These are phyloP conservation scores for Spathaspora passalidarum DNA, from an alignment of 805 yeast genomes.

Conservation along the genomic window DNA sequence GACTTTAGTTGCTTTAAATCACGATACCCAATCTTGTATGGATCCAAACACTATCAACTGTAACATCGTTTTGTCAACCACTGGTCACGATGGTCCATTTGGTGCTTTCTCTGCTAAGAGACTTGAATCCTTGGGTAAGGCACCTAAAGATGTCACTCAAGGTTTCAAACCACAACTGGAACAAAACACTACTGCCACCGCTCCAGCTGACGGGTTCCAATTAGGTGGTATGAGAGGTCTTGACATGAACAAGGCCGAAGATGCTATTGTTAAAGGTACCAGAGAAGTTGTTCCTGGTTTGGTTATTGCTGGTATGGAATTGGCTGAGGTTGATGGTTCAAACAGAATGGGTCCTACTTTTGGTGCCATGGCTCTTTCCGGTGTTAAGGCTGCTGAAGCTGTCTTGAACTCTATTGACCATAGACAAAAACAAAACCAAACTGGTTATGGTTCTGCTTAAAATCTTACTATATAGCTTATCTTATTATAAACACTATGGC, in stretches of 20 bases:
- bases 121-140: constrained; percentile 32
- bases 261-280: constrained; percentile 66
- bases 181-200: constrained; percentile 1
- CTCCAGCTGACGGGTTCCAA: constrained; percentile 21
- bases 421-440: constrained; percentile 32
- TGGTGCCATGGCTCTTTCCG: constrained; percentile 77
- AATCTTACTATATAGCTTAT: too few relatives aligned
- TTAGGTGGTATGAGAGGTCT: constrained; percentile 74
- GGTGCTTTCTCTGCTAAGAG: constrained; percentile 80
- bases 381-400: constrained; percentile 73
- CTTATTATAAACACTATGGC: too few relatives aligned
- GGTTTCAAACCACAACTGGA: constrained; percentile 26
- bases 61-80: constrained; percentile 62
- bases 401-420: constrained; percentile 35
- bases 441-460: constrained; percentile 3
- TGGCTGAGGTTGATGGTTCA: constrained; percentile 72
- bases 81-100: constrained; percentile 83
- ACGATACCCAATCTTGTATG: constrained; percentile 77
- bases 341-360: constrained; percentile 86
- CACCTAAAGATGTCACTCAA: constrained; percentile 40
- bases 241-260: constrained; percentile 78
- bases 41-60: constrained; percentile 76
- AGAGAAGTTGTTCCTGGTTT: constrained; percentile 65
- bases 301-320: constrained; percentile 75
- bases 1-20: constrained; percentile 75